Conservation (phyloP, 768 basidiomycete genomes). For the Mycena crocata region DNA sequence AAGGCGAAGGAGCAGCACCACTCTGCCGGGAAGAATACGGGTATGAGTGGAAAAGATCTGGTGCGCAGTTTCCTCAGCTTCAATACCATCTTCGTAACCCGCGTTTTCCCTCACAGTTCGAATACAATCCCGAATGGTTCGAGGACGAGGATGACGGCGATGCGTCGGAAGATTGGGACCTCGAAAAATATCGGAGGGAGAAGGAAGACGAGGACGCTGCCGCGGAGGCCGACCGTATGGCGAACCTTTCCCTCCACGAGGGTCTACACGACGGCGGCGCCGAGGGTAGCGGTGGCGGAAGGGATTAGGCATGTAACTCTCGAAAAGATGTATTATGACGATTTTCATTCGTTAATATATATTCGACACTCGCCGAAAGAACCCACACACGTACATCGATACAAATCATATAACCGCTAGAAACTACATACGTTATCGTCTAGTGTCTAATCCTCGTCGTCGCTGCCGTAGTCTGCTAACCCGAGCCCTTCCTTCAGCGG, state of each 20-base stretch:
- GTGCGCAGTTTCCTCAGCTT: constrained; percentile 56
- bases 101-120: constrained; percentile 71
- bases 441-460: constrained; percentile 58
- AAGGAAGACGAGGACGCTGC: constrained; percentile 70
- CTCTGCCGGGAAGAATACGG: constrained; percentile 89
- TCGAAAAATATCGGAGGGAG: constrained; percentile 69
- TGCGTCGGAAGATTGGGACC: constrained; percentile 67
- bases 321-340: constrained; percentile 15
- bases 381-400: background rate
- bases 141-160: constrained; percentile 75
- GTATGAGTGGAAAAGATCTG: constrained; percentile 96
- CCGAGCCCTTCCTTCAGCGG: constrained; percentile 62
- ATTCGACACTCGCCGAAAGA: constrained; percentile 2
- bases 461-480: constrained; percentile 84
- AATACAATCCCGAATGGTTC: constrained; percentile 97
- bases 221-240: constrained; percentile 65
- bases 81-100: background rate
- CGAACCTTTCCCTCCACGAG: constrained; percentile 53
- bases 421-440: constrained; percentile 34
- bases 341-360: constrained; percentile 23
- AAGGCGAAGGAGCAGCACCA: constrained; percentile 86
- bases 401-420: constrained; percentile 8
- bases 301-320: constrained; percentile 14
- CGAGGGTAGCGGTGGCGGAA: constrained; percentile 45
- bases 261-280: constrained; percentile 42